phyloP scores from a whole-genome alignment of 1,139 yeast species.

The Yamadazyma aaseri region DNA sequence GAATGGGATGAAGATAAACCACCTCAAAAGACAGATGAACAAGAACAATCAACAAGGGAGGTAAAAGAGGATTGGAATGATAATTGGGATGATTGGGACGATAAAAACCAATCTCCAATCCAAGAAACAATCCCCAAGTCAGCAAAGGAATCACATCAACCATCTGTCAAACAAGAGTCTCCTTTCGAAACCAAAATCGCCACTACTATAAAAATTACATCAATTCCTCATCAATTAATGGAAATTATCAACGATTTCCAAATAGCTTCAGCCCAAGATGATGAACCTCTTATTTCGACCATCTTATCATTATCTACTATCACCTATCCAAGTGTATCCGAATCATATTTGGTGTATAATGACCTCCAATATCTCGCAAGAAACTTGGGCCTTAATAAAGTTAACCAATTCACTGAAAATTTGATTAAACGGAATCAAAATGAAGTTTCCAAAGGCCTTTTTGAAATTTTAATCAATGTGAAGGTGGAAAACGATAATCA shows the following conservation, averaged over 20 bases:
- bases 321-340: conserved; percentile 30
- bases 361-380: conserved; percentile 30
- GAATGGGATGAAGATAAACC: conserved; percentile 10
- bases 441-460: conserved; percentile 11
- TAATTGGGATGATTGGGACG: conserved; percentile 21
- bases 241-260: conserved; percentile 23
- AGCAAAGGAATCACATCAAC: neutral
- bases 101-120: conserved; percentile 4
- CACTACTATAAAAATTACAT: conserved; percentile 18
- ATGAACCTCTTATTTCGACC: conserved; percentile 18
- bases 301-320: conserved; percentile 32
- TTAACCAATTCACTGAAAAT: conserved; percentile 12
- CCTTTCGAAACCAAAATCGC: neutral
- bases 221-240: conserved; percentile 21
- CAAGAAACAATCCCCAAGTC: neutral
- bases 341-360: conserved; percentile 36
- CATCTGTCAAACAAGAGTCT: neutral
- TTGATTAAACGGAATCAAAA: conserved; percentile 16
- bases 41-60: conserved; percentile 1
- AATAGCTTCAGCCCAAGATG: conserved; percentile 13
- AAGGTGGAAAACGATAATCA: conserved; percentile 11
- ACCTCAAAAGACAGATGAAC: conserved; percentile 4
- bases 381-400: conserved; percentile 7
- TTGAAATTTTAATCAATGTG: conserved; percentile 12
- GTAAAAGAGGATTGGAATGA: conserved; percentile 17